Percentiles rank a stretch among this genome's conserved stretches.
These are phyloP conservation scores for Immersiporthe knoxdaviesiana DNA, from an alignment of 2,329 filamentous ascomycete species.

Conservation along the genomic window DNA sequence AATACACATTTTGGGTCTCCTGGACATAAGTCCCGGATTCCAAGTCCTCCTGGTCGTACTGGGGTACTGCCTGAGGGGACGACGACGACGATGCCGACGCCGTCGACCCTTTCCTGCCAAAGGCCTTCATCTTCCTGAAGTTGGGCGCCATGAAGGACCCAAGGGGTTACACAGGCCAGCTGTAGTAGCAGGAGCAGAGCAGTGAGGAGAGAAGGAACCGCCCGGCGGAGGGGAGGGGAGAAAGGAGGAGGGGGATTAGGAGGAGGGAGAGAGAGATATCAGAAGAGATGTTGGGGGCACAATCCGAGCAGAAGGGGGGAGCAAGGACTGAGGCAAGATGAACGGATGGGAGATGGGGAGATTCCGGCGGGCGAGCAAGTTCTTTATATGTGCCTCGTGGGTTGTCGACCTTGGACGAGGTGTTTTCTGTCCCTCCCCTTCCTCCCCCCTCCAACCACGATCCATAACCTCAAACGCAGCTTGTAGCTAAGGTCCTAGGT, in stretches of 20 bases:
- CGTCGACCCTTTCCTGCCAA: constrained; percentile 34
- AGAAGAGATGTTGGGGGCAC: constrained; percentile 1
- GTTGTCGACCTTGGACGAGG: constrained; percentile 10
- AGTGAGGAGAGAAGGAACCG: constrained; percentile 29
- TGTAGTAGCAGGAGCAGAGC: constrained; percentile 31
- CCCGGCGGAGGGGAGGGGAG: constrained; percentile 22
- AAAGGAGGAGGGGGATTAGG: constrained; percentile 29
- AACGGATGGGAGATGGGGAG: background rate
- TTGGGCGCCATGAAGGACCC: constrained; percentile 37
- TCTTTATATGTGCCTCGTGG: constrained; percentile 24
- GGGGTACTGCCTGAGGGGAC: constrained; percentile 31
- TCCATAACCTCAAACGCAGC: constrained; percentile 26
- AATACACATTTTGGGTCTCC: constrained; percentile 35
- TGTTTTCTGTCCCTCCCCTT: constrained; percentile 15
- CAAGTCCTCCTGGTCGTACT: constrained; percentile 35
- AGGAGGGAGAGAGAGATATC: constrained; percentile 30
- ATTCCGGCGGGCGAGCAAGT: constrained; percentile 18
- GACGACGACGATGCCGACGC: background rate
- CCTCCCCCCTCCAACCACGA: too few species aligned
- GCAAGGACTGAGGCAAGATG: constrained; percentile 21
- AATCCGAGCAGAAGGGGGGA: constrained; percentile 14
- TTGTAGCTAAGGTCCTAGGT: constrained; percentile 10
- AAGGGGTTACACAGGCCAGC: constrained; percentile 39
- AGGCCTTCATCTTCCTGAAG: constrained; percentile 39
- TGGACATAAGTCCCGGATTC: constrained; percentile 39